Evolutionary conservation across 2,329 filamentous ascomycete species (phyloP), one percentile per base, ranked within the genome.

Genomic region (Epichloe uncinata): DNA sequence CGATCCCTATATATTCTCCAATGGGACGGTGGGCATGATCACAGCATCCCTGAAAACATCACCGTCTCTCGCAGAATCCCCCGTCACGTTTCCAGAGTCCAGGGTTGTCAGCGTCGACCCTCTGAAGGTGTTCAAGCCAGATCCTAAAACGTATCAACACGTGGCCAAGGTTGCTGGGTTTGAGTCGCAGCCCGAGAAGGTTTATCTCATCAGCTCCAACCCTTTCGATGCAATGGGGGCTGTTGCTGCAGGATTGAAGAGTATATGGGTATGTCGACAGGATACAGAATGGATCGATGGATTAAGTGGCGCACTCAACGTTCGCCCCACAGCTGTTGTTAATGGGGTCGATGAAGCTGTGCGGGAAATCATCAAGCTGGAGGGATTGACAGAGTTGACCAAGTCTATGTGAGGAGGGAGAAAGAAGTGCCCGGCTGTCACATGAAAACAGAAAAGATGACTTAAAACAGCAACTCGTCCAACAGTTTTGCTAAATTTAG

Each of bases 171-270:
- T 69, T 36, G 69, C 73, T 2, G 74, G 73, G 3, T 75, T 73
- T 56, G 56, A 66, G 38, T 66, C 63, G 1, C 57, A 71, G 16
- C 67, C 72, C 54, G 66, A 61, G 1, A 67, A 74, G 26, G 70
- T 87, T 13, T 87, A 84, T 82, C 64, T 89, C 7, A 73, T 90
- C 5, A 84, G 76, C 55, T 77, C 78, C 1, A 89, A 89, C 60
- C 80, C 85, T 2, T 89, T 89, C 60, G 85, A 89, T 61, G 68
- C 84, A 15, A 73, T 81, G 0, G 85, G 85, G 0, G 81, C 84
- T 1, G 72, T 52, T 52, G 42, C 57, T 60, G 26, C 50, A 46
- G 16, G 53, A 58, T 26, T 55, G 52, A 43, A 58, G 55, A 42
- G 56, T 53, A 37, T 54, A 54, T 30, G 56, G 52, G 15, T 54